Percentiles rank a stretch among this genome's conserved stretches.
phyloP scores from a whole-genome alignment of 148 eudicot genomes.

The Simmondsia chinensis region DNA sequence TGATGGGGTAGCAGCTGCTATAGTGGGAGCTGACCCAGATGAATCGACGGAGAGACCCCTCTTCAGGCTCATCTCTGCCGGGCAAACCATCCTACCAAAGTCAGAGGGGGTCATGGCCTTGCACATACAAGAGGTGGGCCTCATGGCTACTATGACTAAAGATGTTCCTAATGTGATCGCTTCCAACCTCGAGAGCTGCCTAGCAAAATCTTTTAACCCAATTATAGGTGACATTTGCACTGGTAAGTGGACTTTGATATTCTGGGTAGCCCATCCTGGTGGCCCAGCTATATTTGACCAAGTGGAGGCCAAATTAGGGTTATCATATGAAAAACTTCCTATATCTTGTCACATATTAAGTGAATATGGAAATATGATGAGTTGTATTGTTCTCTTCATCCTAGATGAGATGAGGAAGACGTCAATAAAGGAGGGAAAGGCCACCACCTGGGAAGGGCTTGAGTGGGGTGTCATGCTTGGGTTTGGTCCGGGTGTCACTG shows the following conservation, averaged over 20 bases:
- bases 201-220: conserved; percentile 7
- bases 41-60: conserved; percentile 4
- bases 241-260: conserved; percentile 12
- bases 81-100: conserved; percentile 10
- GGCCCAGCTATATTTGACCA: conserved; percentile 17
- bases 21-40: conserved; percentile 11
- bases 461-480: conserved; percentile 19
- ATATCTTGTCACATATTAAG: conserved; percentile 1
- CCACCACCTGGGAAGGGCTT: conserved; percentile 16
- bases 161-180: conserved; percentile 13
- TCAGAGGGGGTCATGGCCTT: conserved; percentile 11
- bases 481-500: conserved; percentile 16
- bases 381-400: conserved; percentile 11
- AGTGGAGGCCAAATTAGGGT: conserved; percentile 8
- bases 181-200: conserved; percentile 1
- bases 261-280: conserved; percentile 15
- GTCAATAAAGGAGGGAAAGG: conserved; percentile 12
- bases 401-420: conserved; percentile 19
- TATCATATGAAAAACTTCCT: conserved; percentile 8
- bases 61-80: conserved; percentile 6
- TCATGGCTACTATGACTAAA: conserved; percentile 7
- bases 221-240: too few species aligned
- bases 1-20: conserved; percentile 11
- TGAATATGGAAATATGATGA: conserved; percentile 17
- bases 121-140: conserved; percentile 13